phyloP scores from a whole-genome alignment of 805 yeast genomes.

The Ogataea thermomethanolica region DNA sequence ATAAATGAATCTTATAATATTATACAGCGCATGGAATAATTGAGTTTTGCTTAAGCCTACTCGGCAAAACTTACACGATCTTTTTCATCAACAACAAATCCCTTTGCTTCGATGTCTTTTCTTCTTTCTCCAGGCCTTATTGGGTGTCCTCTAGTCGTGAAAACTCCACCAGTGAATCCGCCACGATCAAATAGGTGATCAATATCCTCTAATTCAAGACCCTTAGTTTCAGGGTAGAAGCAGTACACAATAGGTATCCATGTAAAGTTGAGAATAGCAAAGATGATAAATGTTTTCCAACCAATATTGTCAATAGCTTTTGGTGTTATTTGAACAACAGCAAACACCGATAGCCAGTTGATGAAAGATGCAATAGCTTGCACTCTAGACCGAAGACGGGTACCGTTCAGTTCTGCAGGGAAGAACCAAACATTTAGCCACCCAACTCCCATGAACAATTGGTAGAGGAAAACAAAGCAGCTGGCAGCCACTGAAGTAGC shows the following conservation, averaged over 20 bases:
- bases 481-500: conserved; percentile 44
- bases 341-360: conserved; percentile 65
- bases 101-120: neutral
- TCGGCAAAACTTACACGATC: neutral
- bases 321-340: conserved; percentile 65
- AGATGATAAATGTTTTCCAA: conserved; percentile 66
- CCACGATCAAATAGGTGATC: conserved; percentile 48
- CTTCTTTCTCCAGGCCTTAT: neutral
- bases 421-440: conserved; percentile 50
- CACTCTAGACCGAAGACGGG: conserved; percentile 64
- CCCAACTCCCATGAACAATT: conserved; percentile 45
- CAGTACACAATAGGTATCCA: conserved; percentile 61
- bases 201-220: conserved; percentile 68
- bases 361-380: conserved; percentile 56
- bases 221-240: conserved; percentile 73
- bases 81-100: neutral
- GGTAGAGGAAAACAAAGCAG: conserved; percentile 48
- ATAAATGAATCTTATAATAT: neutral
- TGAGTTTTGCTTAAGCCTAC: neutral
- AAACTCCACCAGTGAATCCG: conserved; percentile 9
- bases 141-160: neutral
- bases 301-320: conserved; percentile 44
- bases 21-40: neutral
- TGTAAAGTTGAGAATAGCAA: conserved; percentile 56
- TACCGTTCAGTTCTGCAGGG: conserved; percentile 62